A percentile compares a stretch with the other conserved stretches of the same genome.
These are phyloP conservation scores for Capillidium heterosporum DNA, from an alignment of 371 early-diverging fungal genomes.

Conservation along the genomic window DNA sequence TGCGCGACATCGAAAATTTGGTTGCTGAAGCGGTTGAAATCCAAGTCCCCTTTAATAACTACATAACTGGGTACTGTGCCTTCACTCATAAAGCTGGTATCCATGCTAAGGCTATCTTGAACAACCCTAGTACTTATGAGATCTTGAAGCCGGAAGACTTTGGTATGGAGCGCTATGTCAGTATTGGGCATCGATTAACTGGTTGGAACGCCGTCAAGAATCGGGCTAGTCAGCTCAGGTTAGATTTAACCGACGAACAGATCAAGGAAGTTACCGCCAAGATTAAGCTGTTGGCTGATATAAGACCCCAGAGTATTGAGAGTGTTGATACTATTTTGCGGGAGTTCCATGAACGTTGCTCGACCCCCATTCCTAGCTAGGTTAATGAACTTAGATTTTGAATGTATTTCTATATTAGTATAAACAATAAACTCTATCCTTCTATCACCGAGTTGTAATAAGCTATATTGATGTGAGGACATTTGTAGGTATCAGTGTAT, in stretches of 20 bases:
- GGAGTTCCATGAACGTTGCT: slow-evolving; percentile 21
- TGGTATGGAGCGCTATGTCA: slow-evolving; percentile 91
- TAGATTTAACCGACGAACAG: slow-evolving; percentile 69
- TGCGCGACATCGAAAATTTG: slow-evolving; percentile 85
- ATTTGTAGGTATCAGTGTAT: too few species aligned
- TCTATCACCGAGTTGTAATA: too few species aligned
- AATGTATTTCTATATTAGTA: background rate
- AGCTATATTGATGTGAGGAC: too few species aligned
- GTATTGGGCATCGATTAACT: slow-evolving; percentile 88
- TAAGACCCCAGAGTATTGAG: slow-evolving; percentile 70
- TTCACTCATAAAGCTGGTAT: slow-evolving; percentile 98
- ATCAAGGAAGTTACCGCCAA: slow-evolving; percentile 80
- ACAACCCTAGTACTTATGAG: slow-evolving; percentile 93
- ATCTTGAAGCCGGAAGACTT: slow-evolving; percentile 92
- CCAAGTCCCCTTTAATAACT: slow-evolving; percentile 94
- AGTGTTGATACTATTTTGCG: slow-evolving; percentile 62
- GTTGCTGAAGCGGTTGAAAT: slow-evolving; percentile 88
- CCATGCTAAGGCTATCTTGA: slow-evolving; percentile 94
- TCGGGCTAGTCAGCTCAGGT: slow-evolving; percentile 72
- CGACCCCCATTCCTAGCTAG: background rate
- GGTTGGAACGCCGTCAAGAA: slow-evolving; percentile 98
- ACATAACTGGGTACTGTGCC: slow-evolving; percentile 93
- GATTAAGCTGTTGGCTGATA: slow-evolving; percentile 87
- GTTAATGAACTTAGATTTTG: background rate
- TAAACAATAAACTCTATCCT: too few species aligned